Percentiles rank a stretch among this genome's conserved stretches.
Conservation (phyloP, 495 filamentous ascomycete genomes). For the Xylaria telfairii region DNA sequence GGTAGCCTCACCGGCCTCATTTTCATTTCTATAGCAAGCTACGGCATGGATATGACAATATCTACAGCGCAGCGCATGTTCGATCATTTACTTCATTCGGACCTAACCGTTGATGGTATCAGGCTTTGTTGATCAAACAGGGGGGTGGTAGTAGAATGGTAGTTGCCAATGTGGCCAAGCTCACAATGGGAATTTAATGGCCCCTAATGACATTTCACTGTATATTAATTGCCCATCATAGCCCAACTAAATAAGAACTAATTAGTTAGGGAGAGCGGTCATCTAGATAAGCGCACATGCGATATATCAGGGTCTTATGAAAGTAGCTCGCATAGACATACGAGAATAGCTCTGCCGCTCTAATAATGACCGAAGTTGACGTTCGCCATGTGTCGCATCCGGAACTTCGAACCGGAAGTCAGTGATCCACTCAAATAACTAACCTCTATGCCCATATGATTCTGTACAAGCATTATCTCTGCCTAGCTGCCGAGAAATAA, state of each 20-base stretch:
- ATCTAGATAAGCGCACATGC: neutral
- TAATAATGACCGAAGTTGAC: neutral
- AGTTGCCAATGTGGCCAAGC: slow-evolving; percentile 37
- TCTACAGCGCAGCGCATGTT: slow-evolving; percentile 54
- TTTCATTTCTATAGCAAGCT: slow-evolving; percentile 48
- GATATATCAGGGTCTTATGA: neutral
- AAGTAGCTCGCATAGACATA: neutral
- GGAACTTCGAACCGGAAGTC: neutral
- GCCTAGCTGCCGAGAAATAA: too few relatives aligned
- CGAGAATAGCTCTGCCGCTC: neutral
- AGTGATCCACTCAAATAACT: neutral
- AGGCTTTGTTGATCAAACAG: slow-evolving; percentile 14
- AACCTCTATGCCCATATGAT: neutral
- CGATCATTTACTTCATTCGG: slow-evolving; percentile 40
- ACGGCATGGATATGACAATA: slow-evolving; percentile 59
- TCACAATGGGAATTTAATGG: slow-evolving; percentile 35
- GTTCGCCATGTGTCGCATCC: neutral
- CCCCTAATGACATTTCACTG: slow-evolving; percentile 28
- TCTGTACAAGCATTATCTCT: too few relatives aligned
- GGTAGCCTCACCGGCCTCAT: slow-evolving; percentile 47
- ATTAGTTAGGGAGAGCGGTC: neutral
- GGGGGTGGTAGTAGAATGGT: neutral
- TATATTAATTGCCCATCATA: neutral
- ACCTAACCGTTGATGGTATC: slow-evolving; percentile 26
- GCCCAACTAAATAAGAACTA: neutral